A percentile compares a stretch with the other conserved stretches of the same genome.
These are phyloP conservation scores for Umbelopsis isabellina DNA, from an alignment of 192 early-diverging fungal genomes.

Conservation along the genomic window DNA sequence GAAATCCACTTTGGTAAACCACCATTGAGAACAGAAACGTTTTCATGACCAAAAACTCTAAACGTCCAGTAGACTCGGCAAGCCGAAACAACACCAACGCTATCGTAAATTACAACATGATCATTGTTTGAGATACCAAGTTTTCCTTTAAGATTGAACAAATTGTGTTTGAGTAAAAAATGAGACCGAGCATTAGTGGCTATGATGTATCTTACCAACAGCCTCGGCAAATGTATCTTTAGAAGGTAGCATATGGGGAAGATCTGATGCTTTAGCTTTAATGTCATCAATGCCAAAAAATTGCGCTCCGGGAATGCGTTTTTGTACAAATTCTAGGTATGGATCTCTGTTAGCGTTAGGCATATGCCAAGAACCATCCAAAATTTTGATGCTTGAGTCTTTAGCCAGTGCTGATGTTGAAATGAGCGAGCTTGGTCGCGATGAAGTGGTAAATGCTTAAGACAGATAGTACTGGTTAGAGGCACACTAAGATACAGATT, in stretches of 20 bases:
- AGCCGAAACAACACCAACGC: conserved; percentile 77
- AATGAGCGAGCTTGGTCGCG: conserved; percentile 21
- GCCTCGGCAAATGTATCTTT: conserved; percentile 69
- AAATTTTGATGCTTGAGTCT: conserved; percentile 59
- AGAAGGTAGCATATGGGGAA: conserved; percentile 94
- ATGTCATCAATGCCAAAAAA: conserved; percentile 93
- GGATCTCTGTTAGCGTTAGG: conserved; percentile 69
- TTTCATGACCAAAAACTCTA: conserved; percentile 89
- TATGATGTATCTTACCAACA: conserved; percentile 56
- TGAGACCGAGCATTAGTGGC: neutral
- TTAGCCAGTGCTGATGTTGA: conserved; percentile 23
- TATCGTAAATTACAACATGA: conserved; percentile 92
- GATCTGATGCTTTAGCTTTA: conserved; percentile 66
- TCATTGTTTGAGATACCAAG: conserved; percentile 80
- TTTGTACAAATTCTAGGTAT: conserved; percentile 68
- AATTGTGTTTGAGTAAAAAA: neutral
- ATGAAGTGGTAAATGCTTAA: neutral
- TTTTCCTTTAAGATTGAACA: conserved; percentile 41
- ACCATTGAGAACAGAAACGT: conserved; percentile 87
- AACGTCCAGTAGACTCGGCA: conserved; percentile 94
- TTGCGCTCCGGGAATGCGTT: conserved; percentile 66
- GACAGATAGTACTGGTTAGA: neutral
- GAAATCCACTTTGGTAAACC: conserved; percentile 82
- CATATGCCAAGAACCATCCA: conserved; percentile 95
- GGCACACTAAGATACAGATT: too few species aligned